Evolutionary conservation across 2,329 filamentous ascomycete genomes (phyloP), one percentile per base, ranked within the genome.

Genomic region (Orbilia quercus): DNA sequence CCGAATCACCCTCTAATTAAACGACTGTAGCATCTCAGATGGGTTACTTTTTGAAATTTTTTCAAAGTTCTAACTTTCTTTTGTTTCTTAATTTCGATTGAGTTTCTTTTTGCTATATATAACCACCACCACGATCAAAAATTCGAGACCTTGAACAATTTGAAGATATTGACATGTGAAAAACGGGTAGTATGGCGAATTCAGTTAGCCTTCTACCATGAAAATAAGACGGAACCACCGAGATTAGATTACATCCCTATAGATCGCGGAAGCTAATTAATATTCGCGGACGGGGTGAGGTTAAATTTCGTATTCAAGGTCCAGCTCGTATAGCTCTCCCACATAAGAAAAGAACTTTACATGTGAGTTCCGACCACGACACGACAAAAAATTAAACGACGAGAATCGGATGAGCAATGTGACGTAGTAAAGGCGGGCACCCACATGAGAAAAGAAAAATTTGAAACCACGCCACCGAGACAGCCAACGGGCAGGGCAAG

Each of bases 351-450:
- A 7, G 14, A 40, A 40, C 6, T 40, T 59, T 45, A 38, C 63
- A 67, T 59, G 63, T 67, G 63, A 66, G 62, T 57, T 57, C 60
- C 51, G 60, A 65, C 60, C 44, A 50, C 23, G 50, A 53, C 25
- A 64, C 20, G 20, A n/a, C n/a, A n/a, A n/a, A n/a, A n/a, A n/a
- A n/a, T n/a, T n/a, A n/a, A n/a, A n/a, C n/a, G n/a, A n/a, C n/a
- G n/a, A n/a, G n/a, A n/a, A n/a, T n/a, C n/a, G n/a, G n/a, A 36
- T 63, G 45, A 48, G 9, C 20, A 55, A 40, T 57, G 53, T 67
- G 63, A 67, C 63, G 63, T 67, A 53, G 63, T 40, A 23, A 54
- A n/a, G n/a, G 50, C 48, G 23, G 23, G 25, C 16, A 34, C 25
- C n/a, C 36, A 16, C 31, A 54, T 40, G 18, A 31, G 12, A 28